A percentile compares a stretch with the other conserved stretches of the same genome.
These are phyloP conservation scores for Larix sibirica DNA, from an alignment of 83 land plant species.

Conservation along the genomic window DNA sequence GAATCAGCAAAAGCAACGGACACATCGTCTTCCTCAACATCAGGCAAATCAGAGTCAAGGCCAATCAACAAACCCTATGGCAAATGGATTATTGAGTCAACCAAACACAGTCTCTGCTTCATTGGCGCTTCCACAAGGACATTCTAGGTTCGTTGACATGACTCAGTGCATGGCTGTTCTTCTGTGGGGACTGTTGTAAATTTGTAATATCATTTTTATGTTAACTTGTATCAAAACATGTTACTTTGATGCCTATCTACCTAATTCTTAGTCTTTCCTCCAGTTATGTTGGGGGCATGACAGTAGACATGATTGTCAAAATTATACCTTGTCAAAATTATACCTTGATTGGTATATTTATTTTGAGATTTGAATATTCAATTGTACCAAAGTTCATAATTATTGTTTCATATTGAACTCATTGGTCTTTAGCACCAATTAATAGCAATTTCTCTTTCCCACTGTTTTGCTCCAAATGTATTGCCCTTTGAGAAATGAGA, in stretches of 20 bases:
- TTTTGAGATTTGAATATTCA: background rate
- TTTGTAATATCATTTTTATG: background rate
- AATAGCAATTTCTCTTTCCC: background rate
- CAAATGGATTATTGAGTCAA: conserved; percentile 50
- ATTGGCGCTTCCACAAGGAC: conserved; percentile 72
- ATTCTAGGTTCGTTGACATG: conserved; percentile 61
- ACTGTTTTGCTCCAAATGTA: background rate
- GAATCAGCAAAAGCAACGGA: conserved; percentile 40
- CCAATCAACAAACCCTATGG: conserved; percentile 17
- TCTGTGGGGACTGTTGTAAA: conserved; percentile 10
- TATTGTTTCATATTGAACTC: background rate
- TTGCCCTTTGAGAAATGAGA: background rate
- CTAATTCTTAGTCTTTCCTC: background rate
- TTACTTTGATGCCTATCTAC: conserved; percentile 1
- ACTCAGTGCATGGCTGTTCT: conserved; percentile 18
- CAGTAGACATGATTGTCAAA: background rate
- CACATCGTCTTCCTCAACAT: conserved; percentile 37
- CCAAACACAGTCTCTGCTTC: conserved; percentile 37
- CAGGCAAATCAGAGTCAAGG: conserved; percentile 39
- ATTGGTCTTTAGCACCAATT: background rate
- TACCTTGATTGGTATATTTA: background rate
- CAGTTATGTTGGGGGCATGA: conserved; percentile 11
- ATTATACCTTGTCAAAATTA: background rate
- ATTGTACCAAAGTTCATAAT: conserved; percentile 8
- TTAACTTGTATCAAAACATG: background rate